Evolutionary conservation across 1,284 basidiomycete genomes (phyloP).

Genomic region (Ceratobasidium sp.): DNA sequence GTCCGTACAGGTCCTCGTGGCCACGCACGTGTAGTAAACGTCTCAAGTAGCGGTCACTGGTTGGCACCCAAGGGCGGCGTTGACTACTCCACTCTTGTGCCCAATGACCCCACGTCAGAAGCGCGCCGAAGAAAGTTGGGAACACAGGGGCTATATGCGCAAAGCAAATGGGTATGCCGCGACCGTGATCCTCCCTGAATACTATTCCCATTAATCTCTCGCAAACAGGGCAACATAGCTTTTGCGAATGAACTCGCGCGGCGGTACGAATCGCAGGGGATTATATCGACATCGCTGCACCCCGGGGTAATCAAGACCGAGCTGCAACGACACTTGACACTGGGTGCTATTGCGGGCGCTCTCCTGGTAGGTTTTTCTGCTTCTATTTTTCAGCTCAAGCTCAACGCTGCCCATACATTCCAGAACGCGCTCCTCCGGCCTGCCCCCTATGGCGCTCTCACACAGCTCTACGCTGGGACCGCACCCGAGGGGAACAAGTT

Average conservation of each 20-base stretch:
- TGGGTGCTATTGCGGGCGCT: neutral
- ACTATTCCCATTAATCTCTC: neutral
- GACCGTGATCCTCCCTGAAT: too few relatives aligned
- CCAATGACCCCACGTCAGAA: conserved; percentile 11
- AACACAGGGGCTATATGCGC: conserved; percentile 21
- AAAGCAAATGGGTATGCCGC: conserved; percentile 39
- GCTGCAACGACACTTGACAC: conserved; percentile 48
- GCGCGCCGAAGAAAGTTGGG: conserved; percentile 25
- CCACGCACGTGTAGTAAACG: conserved; percentile 19
- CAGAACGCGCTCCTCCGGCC: conserved; percentile 36
- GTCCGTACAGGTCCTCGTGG: neutral
- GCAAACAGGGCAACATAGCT: conserved; percentile 50
- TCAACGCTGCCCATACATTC: neutral
- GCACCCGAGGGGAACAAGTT: conserved; percentile 33
- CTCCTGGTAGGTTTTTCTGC: conserved; percentile 5
- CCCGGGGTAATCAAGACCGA: conserved; percentile 47
- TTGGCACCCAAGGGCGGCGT: conserved; percentile 19
- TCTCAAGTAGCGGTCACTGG: conserved; percentile 2
- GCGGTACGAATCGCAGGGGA: conserved; percentile 53
- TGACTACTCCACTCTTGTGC: conserved; percentile 20
- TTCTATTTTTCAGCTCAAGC: neutral
- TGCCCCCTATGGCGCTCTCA: conserved; percentile 37
- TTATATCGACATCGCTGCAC: conserved; percentile 53
- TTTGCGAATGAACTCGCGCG: conserved; percentile 52
- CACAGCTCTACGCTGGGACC: conserved; percentile 42